These are phyloP conservation scores for Ceratocystis variospora DNA, from an alignment of 2,329 filamentous ascomycete genomes.

Conservation along the genomic window DNA sequence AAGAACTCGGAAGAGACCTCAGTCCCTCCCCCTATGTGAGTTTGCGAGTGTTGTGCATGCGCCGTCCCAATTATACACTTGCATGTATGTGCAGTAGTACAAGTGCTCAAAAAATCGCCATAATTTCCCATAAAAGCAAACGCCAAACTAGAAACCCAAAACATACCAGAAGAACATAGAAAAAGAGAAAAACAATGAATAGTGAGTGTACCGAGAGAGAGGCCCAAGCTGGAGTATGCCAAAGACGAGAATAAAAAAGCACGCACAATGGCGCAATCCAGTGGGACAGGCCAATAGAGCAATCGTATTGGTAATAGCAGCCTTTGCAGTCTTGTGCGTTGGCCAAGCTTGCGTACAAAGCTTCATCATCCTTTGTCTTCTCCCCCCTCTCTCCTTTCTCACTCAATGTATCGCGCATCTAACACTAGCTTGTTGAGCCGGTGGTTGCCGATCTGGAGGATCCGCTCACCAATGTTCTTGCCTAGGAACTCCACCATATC, in stretches of 20 bases:
- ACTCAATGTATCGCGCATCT: constrained; percentile 40
- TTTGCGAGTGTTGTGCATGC: not conserved
- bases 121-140: not conserved
- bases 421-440: constrained; percentile 38
- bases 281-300: too few relatives aligned
- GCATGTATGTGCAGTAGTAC: not conserved
- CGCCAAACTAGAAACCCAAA: constrained; percentile 2
- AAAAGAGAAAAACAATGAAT: too few relatives aligned
- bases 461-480: constrained; percentile 37
- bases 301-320: too few relatives aligned
- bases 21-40: too few relatives aligned
- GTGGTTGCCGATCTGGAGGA: constrained; percentile 34
- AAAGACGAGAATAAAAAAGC: too few relatives aligned
- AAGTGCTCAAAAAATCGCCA: not conserved
- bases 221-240: too few relatives aligned
- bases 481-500: constrained; percentile 43
- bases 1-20: too few relatives aligned
- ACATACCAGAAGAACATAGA: not conserved
- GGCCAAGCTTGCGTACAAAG: not conserved
- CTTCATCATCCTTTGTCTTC: not conserved
- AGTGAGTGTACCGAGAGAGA: too few relatives aligned
- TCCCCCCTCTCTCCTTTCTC: not conserved
- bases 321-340: not conserved
- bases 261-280: too few relatives aligned
- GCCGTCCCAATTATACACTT: constrained; percentile 3